phyloP scores from a whole-genome alignment of 768 basidiomycete species.

The Mycena belliarum region DNA sequence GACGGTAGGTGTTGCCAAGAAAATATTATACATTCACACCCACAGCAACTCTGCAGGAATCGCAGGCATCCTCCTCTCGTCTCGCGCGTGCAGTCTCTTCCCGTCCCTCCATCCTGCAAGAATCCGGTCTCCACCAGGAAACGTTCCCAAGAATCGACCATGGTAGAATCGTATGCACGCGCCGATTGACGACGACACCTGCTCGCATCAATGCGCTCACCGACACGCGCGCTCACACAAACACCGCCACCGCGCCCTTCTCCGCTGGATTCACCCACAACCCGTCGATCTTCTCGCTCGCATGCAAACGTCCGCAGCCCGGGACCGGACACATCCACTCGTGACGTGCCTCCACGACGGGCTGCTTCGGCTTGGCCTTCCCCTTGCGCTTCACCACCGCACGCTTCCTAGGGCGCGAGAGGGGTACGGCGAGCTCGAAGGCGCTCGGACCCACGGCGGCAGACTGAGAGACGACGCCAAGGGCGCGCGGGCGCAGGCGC shows the following conservation, averaged over 20 bases:
- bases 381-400: constrained; percentile 9
- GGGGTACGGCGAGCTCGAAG: constrained; percentile 13
- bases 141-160: too few species aligned
- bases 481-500: constrained; percentile 51
- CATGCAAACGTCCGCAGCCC: constrained; percentile 54
- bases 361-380: constrained; percentile 33
- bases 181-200: too few species aligned
- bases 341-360: constrained; percentile 47
- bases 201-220: too few species aligned
- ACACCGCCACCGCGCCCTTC: constrained; percentile 39
- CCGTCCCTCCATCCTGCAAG: too few species aligned
- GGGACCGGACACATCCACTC: constrained; percentile 69
- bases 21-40: too few species aligned
- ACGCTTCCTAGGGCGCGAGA: neutral
- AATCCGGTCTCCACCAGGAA: too few species aligned
- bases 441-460: neutral
- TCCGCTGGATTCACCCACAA: constrained; percentile 42
- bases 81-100: too few species aligned
- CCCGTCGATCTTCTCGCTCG: constrained; percentile 58
- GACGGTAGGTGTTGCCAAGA: too few species aligned
- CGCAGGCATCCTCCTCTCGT: too few species aligned
- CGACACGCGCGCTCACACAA: constrained; percentile 35
- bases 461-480: neutral
- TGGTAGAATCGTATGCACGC: too few species aligned
- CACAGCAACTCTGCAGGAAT: too few species aligned